Percentiles rank a stretch among this genome's conserved stretches.
These are phyloP conservation scores for Mariannaea sp. DNA, from an alignment of 2,329 filamentous ascomycete genomes.

Conservation along the genomic window DNA sequence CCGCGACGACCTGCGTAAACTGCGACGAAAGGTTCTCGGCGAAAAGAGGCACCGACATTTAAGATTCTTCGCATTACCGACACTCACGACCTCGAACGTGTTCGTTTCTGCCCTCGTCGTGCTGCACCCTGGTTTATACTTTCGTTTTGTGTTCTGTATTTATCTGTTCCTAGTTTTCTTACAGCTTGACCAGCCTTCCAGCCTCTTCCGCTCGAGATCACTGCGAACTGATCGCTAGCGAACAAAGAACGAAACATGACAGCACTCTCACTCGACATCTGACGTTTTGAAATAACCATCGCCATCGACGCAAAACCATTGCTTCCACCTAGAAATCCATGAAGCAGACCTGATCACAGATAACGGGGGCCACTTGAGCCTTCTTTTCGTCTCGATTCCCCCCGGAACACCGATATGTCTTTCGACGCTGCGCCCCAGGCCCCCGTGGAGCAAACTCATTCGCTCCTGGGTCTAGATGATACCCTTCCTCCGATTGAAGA, in stretches of 20 bases:
- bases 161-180: neutral
- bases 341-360: conserved; percentile 29
- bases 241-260: neutral
- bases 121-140: neutral
- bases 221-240: neutral
- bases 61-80: neutral
- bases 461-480: conserved; percentile 41
- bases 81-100: neutral
- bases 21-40: neutral
- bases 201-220: neutral
- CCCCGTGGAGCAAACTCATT: conserved; percentile 30
- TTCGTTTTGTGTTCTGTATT: neutral
- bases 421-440: conserved; percentile 29
- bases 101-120: neutral
- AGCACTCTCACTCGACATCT: neutral
- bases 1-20: neutral
- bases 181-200: neutral
- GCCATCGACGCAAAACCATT: neutral
- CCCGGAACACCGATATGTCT: conserved; percentile 25
- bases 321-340: conserved; percentile 27
- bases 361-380: conserved; percentile 35
- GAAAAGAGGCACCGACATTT: neutral
- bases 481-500: conserved; percentile 44
- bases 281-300: neutral
- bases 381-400: conserved; percentile 29